phyloP scores from a whole-genome alignment of 306 rosid species.

The Benincasa hispida region DNA sequence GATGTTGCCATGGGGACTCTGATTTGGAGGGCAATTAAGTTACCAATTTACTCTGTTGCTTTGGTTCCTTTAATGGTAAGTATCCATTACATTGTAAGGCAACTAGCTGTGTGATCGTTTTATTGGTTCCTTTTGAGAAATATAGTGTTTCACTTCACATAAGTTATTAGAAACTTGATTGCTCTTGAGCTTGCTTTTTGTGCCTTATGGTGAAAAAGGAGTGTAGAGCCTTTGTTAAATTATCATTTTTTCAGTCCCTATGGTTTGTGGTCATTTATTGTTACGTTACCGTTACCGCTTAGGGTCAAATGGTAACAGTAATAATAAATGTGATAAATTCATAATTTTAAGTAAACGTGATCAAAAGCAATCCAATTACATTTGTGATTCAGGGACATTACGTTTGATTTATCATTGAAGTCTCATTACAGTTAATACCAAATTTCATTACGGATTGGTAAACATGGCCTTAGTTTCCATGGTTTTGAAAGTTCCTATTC shows the following conservation, averaged over 20 bases:
- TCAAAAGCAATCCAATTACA: too few relatives aligned
- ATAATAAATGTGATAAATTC: too few relatives aligned
- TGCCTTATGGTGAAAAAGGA: not conserved
- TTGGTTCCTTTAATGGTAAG: conserved; percentile 80
- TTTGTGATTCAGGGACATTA: too few relatives aligned
- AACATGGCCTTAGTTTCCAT: too few relatives aligned
- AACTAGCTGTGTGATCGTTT: not conserved
- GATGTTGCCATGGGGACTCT: conserved; percentile 33
- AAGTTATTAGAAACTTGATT: not conserved
- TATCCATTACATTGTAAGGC: not conserved
- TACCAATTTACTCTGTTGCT: conserved; percentile 88
- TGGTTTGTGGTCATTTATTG: not conserved
- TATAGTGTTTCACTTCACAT: not conserved
- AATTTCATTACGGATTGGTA: too few relatives aligned
- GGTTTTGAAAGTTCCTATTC: not conserved
- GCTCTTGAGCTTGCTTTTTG: not conserved
- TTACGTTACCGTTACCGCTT: too few relatives aligned
- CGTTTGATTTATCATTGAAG: too few relatives aligned
- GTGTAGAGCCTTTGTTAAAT: not conserved
- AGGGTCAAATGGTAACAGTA: too few relatives aligned
- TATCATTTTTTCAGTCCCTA: not conserved
- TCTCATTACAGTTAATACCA: too few relatives aligned
- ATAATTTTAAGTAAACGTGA: too few relatives aligned
- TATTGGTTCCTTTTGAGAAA: not conserved
- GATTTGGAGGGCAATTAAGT: conserved; percentile 80